Evolutionary conservation across 768 basidiomycete species (phyloP).

Genomic region (Phanerochaete carnosa): DNA sequence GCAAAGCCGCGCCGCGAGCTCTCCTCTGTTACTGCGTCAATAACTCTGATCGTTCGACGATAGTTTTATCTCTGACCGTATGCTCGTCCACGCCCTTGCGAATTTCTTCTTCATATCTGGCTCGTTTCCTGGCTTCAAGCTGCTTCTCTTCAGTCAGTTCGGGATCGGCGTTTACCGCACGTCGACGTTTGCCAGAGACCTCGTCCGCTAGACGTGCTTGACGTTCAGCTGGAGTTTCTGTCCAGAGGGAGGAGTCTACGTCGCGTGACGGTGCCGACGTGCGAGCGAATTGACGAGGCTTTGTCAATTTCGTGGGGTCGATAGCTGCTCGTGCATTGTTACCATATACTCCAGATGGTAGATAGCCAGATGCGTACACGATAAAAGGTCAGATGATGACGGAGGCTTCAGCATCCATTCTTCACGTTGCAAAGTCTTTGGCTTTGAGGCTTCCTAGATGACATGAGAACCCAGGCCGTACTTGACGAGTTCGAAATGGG

Average conservation of each 20-base stretch:
- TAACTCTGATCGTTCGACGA: neutral
- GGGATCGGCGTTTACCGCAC: conserved; percentile 51
- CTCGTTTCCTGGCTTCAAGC: conserved; percentile 48
- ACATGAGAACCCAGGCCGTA: neutral
- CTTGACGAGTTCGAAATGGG: conserved; percentile 8
- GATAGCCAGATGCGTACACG: conserved; percentile 49
- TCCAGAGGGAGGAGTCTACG: conserved; percentile 79
- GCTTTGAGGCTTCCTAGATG: conserved; percentile 62
- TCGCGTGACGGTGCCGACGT: conserved; percentile 36
- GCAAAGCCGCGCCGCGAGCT: conserved; percentile 21
- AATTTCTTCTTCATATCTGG: conserved; percentile 66
- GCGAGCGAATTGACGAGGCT: conserved; percentile 76
- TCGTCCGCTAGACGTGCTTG: conserved; percentile 93
- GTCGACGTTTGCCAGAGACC: conserved; percentile 85
- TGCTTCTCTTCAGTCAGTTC: conserved; percentile 40
- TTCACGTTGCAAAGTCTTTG: conserved; percentile 77
- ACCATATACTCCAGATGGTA: neutral
- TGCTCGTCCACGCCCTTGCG: conserved; percentile 74
- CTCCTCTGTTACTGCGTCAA: conserved; percentile 18
- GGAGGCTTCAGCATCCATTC: conserved; percentile 99
- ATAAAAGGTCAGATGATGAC: conserved; percentile 71
- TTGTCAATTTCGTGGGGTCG: conserved; percentile 78
- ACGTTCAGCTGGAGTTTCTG: conserved; percentile 92
- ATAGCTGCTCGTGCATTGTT: conserved; percentile 46
- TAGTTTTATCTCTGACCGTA: conserved; percentile 46